phyloP scores from a whole-genome alignment of 164 flowering plant genomes.

The Macadamia integrifolia region DNA sequence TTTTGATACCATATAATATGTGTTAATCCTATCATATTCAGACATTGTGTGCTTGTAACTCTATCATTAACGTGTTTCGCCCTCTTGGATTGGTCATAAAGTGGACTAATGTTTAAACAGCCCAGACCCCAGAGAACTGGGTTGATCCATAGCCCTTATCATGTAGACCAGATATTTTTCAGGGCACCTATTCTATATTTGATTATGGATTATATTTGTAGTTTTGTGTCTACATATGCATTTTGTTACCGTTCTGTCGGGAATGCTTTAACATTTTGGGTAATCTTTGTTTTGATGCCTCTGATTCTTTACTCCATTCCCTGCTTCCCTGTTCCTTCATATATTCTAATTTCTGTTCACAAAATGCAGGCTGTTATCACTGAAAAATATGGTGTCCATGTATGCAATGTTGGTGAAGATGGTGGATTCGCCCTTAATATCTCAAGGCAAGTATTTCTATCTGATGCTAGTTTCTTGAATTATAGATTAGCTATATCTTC shows the following conservation, averaged over 20 bases:
- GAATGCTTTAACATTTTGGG: background rate
- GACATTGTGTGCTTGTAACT: no score
- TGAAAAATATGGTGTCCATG: conserved; percentile 70
- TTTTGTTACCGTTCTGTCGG: background rate
- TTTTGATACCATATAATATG: no score
- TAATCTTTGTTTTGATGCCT: background rate
- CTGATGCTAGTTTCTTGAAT: background rate
- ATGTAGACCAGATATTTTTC: no score
- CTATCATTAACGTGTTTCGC: no score
- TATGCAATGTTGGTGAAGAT: conserved; percentile 90
- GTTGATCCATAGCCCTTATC: no score
- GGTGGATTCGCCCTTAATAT: conserved; percentile 93
- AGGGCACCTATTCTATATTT: no score
- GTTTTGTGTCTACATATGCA: background rate
- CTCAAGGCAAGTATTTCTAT: conserved; percentile 52
- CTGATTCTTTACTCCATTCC: conserved; percentile 8
- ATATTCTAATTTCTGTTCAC: conserved; percentile 12
- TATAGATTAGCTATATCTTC: conserved; percentile 1
- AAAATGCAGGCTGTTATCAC: conserved; percentile 76
- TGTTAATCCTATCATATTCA: no score
- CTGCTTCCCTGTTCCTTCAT: conserved; percentile 8
- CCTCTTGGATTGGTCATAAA: no score
- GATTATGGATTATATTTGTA: background rate
- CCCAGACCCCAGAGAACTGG: no score
- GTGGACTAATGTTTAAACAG: no score